phyloP scores from a whole-genome alignment of 2,329 filamentous ascomycete genomes.

The Byssothecium circinans region DNA sequence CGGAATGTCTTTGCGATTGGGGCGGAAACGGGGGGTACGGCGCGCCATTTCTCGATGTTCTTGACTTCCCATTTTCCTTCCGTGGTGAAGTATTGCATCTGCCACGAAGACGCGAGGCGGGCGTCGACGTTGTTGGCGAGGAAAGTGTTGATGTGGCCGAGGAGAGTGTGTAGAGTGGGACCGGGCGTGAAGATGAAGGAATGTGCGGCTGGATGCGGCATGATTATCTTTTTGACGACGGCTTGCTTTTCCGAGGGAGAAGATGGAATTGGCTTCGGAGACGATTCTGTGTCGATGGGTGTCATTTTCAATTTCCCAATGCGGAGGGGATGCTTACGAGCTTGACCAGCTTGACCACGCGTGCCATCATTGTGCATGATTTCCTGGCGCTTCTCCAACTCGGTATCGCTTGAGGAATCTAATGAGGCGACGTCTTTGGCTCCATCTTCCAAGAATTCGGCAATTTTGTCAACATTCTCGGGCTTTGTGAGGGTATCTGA shows the following conservation, averaged over 20 bases:
- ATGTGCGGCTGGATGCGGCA: constrained; percentile 79
- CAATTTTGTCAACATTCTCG: constrained; percentile 69
- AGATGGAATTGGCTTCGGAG: constrained; percentile 14
- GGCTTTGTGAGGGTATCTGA: constrained; percentile 76
- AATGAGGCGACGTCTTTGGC: constrained; percentile 42
- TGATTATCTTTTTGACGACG: constrained; percentile 67
- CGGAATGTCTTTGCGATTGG: constrained; percentile 80
- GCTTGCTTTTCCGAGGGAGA: constrained; percentile 24
- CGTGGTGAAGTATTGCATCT: constrained; percentile 82
- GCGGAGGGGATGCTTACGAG: constrained; percentile 3
- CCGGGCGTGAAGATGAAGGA: constrained; percentile 76
- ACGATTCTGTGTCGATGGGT: constrained; percentile 17
- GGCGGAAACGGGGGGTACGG: constrained; percentile 73
- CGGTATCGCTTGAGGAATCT: constrained; percentile 30
- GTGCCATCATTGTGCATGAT: constrained; percentile 19
- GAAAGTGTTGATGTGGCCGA: constrained; percentile 82
- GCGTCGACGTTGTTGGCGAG: constrained; percentile 73
- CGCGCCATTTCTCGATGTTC: constrained; percentile 89
- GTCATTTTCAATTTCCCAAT: constrained; percentile 40
- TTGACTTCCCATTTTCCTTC: constrained; percentile 98
- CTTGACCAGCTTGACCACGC: not conserved
- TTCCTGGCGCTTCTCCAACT: constrained; percentile 29
- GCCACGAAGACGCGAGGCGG: constrained; percentile 83
- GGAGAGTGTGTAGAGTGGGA: constrained; percentile 71
- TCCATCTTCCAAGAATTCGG: constrained; percentile 38